These are phyloP conservation scores for Starmerella asiatica DNA, from an alignment of 805 yeast genomes.

Conservation along the genomic window DNA sequence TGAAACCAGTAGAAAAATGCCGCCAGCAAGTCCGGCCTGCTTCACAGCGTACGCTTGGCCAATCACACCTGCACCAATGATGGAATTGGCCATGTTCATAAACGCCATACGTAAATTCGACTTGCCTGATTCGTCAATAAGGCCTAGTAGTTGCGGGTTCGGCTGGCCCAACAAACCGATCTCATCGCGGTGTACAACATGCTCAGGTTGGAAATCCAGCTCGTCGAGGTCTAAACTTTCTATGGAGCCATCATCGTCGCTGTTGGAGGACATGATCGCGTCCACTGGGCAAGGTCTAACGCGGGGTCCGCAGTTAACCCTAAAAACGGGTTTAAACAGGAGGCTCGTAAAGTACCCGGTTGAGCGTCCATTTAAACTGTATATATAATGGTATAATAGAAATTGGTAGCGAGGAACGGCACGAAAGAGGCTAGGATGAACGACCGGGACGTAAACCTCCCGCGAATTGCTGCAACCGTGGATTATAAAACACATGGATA, in stretches of 20 bases:
- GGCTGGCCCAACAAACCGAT: slow-evolving; percentile 22
- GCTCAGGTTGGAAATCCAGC: not conserved
- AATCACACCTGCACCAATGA: slow-evolving; percentile 89
- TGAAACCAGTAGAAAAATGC: slow-evolving; percentile 44
- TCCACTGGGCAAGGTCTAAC: too few relatives aligned
- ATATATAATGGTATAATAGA: too few relatives aligned
- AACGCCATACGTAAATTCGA: slow-evolving; percentile 73
- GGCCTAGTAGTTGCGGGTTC: slow-evolving; percentile 14
- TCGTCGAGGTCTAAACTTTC: not conserved
- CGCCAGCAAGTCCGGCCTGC: slow-evolving; percentile 68
- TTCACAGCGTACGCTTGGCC: slow-evolving; percentile 84
- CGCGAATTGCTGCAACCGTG: too few relatives aligned
- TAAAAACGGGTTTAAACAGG: too few relatives aligned
- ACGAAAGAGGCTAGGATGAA: too few relatives aligned
- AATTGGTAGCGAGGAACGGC: too few relatives aligned
- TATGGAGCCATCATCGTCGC: not conserved
- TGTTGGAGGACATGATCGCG: too few relatives aligned
- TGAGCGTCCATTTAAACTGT: not conserved
- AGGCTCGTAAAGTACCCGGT: not conserved
- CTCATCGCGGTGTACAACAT: slow-evolving; percentile 6
- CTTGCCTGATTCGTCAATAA: slow-evolving; percentile 25
- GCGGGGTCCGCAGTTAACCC: too few relatives aligned
- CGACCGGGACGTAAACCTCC: too few relatives aligned
- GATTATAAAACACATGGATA: too few relatives aligned
- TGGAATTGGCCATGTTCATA: slow-evolving; percentile 94